These are phyloP conservation scores for Rosa multiflora DNA, from an alignment of 306 rosid species.

Conservation along the genomic window DNA sequence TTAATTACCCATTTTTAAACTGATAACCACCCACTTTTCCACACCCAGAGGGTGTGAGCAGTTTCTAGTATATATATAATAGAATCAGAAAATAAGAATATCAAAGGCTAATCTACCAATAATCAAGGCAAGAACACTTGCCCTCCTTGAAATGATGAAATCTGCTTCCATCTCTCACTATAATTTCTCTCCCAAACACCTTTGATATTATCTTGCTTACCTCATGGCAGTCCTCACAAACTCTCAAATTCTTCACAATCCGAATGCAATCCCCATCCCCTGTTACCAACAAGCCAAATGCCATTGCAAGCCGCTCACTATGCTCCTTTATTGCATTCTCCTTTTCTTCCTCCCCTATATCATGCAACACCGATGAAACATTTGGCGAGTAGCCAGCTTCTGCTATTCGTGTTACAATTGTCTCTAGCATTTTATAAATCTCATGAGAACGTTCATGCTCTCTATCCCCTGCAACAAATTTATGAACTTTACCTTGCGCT, in stretches of 20 bases:
- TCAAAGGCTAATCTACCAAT: constrained; percentile 28
- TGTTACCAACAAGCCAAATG: constrained; percentile 45
- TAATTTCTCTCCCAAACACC: constrained; percentile 47
- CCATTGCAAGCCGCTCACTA: constrained; percentile 49
- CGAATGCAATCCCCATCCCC: constrained; percentile 44
- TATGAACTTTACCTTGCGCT: constrained; percentile 64
- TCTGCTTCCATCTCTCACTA: constrained; percentile 52
- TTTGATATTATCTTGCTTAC: constrained; percentile 48
- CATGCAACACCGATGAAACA: constrained; percentile 39
- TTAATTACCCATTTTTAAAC: too few species aligned
- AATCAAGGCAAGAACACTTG: constrained; percentile 41
- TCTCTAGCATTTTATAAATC: constrained; percentile 60
- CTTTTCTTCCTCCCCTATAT: constrained; percentile 51
- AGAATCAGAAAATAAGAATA: not conserved
- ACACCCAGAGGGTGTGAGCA: too few species aligned
- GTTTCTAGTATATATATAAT: not conserved
- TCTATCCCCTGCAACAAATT: constrained; percentile 68
- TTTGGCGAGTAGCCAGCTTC: constrained; percentile 54
- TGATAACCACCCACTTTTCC: too few species aligned
- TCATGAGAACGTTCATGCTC: constrained; percentile 49
- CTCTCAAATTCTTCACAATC: constrained; percentile 48
- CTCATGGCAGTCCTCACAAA: constrained; percentile 51
- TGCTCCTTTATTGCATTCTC: constrained; percentile 40
- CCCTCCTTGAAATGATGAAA: constrained; percentile 59
- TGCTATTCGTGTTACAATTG: constrained; percentile 38